Conservation (phyloP, 176 grass and related monocot species). For the Oryza meyeriana region DNA sequence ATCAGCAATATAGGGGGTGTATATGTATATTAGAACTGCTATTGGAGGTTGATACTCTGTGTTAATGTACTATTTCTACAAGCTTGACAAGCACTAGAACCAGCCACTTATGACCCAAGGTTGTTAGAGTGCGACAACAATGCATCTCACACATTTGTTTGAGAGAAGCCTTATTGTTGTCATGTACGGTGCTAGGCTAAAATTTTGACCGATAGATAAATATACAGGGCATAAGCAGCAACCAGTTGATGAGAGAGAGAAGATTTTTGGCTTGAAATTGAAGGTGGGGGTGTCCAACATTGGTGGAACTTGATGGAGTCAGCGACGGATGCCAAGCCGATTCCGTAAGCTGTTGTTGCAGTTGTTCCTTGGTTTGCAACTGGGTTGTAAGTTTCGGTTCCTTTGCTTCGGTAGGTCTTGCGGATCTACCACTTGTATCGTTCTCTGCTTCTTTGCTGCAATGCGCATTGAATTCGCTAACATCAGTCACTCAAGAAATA, state of each 20-base stretch:
- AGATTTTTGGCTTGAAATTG: background rate
- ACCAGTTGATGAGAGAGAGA: background rate
- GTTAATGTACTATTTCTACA: constrained; percentile 22
- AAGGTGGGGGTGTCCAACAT: background rate
- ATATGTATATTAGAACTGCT: background rate
- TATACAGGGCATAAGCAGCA: constrained; percentile 7
- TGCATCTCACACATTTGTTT: background rate
- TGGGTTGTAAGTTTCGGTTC: constrained; percentile 15
- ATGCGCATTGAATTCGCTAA: background rate
- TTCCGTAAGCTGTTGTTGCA: constrained; percentile 14
- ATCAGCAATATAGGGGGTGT: background rate
- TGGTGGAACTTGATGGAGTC: background rate
- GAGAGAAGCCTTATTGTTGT: background rate
- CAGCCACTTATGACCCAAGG: background rate
- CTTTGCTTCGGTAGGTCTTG: constrained; percentile 67
- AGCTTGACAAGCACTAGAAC: background rate
- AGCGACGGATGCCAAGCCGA: constrained; percentile 7
- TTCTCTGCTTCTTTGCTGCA: constrained; percentile 68
- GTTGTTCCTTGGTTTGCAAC: constrained; percentile 31
- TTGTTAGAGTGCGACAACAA: background rate
- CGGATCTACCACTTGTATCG: constrained; percentile 58
- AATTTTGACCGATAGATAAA: background rate
- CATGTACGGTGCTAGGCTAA: background rate
- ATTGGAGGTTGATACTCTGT: background rate
- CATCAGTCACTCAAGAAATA: background rate